Evolutionary conservation across 2,329 filamentous ascomycete genomes (phyloP).

Genomic region (Annulohypoxylon truncatum): DNA sequence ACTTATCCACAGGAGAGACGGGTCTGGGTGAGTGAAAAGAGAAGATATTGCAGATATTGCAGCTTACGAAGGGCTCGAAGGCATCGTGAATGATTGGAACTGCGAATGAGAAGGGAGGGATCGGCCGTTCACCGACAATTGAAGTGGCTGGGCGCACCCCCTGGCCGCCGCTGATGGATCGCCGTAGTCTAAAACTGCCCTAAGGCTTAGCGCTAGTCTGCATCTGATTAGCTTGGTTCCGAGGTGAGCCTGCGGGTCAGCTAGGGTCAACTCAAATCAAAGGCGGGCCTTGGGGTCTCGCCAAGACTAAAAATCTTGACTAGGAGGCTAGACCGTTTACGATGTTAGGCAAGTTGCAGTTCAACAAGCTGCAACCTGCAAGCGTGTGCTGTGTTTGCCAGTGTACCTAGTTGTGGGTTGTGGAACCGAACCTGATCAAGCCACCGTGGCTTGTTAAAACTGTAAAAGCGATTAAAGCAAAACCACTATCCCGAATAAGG

Average conservation of each 20-base stretch:
- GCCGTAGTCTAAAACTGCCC: conserved; percentile 29
- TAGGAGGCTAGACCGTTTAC: conserved; percentile 13
- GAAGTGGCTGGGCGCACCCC: conserved; percentile 48
- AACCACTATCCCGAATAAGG: neutral
- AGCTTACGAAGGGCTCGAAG: conserved; percentile 25
- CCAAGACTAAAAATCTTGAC: conserved; percentile 6
- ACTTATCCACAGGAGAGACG: conserved; percentile 20
- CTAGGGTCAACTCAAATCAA: neutral
- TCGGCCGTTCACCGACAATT: conserved; percentile 51
- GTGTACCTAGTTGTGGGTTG: too few relatives aligned
- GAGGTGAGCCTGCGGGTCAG: conserved; percentile 12
- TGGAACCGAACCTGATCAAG: conserved; percentile 28
- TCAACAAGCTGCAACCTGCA: neutral
- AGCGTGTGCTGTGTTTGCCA: neutral
- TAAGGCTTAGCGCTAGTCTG: conserved; percentile 31
- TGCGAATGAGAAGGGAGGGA: conserved; percentile 43
- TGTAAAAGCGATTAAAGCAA: neutral
- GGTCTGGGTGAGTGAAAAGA: conserved; percentile 1
- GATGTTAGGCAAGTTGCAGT: neutral
- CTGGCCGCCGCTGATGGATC: conserved; percentile 20
- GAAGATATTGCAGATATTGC: conserved; percentile 7
- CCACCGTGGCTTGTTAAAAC: conserved; percentile 42
- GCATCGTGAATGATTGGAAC: conserved; percentile 33
- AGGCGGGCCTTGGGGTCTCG: conserved; percentile 2
- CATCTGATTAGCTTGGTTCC: conserved; percentile 30